A percentile compares a stretch with the other conserved stretches of the same genome.
Conservation (phyloP, 148 eudicot species). For the Nepenthes gracilis region DNA sequence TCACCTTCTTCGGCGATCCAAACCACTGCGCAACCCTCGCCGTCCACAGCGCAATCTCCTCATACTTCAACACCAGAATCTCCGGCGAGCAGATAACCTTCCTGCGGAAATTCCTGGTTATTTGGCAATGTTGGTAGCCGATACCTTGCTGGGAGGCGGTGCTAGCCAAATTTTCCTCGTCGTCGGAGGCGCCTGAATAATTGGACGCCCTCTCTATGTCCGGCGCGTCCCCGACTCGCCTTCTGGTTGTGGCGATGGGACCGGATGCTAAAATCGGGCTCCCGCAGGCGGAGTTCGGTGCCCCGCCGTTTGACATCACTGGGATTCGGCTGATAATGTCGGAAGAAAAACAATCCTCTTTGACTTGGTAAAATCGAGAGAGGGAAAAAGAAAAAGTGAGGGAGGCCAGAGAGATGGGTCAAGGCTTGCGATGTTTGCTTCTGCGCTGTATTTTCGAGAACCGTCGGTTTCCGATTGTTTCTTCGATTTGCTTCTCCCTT, state of each 20-base stretch:
- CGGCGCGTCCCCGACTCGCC: background rate
- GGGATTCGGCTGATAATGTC: too few species aligned
- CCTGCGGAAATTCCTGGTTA: constrained; percentile 9
- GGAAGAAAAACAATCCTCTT: too few species aligned
- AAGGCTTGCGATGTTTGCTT: too few species aligned
- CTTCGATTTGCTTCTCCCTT: too few species aligned
- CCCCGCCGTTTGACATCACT: constrained; percentile 26
- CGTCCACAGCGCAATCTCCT: constrained; percentile 4
- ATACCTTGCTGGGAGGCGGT: too few species aligned
- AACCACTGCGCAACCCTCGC: constrained; percentile 1
- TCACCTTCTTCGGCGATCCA: constrained; percentile 19
- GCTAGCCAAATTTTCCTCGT: too few species aligned
- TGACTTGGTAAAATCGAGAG: too few species aligned
- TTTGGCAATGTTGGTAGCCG: background rate
- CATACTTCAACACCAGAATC: constrained; percentile 5
- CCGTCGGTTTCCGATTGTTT: too few species aligned
- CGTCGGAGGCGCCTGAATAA: background rate
- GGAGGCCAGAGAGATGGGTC: too few species aligned
- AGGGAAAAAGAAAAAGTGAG: too few species aligned
- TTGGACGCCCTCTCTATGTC: background rate
- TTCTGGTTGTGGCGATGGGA: background rate
- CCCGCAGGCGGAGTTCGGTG: constrained; percentile 11
- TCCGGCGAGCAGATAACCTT: constrained; percentile 12
- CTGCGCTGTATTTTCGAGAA: too few species aligned
- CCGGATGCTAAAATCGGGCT: constrained; percentile 13